These are phyloP conservation scores for Pelargonium cotyledonis DNA, from an alignment of 441 rosid species.

Conservation along the genomic window DNA sequence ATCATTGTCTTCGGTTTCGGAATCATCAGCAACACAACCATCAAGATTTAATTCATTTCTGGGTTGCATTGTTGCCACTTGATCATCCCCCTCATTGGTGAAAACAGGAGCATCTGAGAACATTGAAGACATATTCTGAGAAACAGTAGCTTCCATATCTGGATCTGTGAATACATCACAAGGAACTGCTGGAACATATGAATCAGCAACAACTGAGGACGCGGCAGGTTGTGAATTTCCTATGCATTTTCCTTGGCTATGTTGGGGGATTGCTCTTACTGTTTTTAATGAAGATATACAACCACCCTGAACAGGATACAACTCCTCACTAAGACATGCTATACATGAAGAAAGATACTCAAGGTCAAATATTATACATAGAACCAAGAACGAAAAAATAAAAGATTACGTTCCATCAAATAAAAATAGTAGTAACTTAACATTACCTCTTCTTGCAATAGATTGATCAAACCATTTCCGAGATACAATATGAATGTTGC, in stretches of 20 bases:
- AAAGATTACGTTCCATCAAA: conserved; percentile 15
- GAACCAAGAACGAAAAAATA: conserved; percentile 12
- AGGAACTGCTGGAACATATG: conserved; percentile 34
- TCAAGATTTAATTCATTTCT: conserved; percentile 43
- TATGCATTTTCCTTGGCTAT: conserved; percentile 44
- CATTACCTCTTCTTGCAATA: conserved; percentile 69
- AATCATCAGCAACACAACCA: conserved; percentile 65
- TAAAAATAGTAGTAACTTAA: conserved; percentile 14
- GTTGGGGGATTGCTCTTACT: conserved; percentile 35
- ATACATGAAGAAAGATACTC: conserved; percentile 32
- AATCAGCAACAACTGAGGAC: conserved; percentile 43
- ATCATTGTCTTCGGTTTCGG: conserved; percentile 77
- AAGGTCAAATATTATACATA: conserved; percentile 29
- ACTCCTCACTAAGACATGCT: conserved; percentile 92
- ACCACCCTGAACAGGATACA: conserved; percentile 68
- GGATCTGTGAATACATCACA: conserved; percentile 46
- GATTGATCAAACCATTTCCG: conserved; percentile 93
- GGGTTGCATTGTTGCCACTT: conserved; percentile 33
- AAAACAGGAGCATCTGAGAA: conserved; percentile 42
- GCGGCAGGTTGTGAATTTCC: conserved; percentile 33
- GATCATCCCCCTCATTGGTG: conserved; percentile 36
- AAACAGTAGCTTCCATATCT: conserved; percentile 69
- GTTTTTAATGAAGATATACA: conserved; percentile 42
- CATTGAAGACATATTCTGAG: conserved; percentile 57
- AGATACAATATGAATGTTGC: conserved; percentile 71